Conservation (phyloP, 257 asterid species). For the Ilex asprella region DNA sequence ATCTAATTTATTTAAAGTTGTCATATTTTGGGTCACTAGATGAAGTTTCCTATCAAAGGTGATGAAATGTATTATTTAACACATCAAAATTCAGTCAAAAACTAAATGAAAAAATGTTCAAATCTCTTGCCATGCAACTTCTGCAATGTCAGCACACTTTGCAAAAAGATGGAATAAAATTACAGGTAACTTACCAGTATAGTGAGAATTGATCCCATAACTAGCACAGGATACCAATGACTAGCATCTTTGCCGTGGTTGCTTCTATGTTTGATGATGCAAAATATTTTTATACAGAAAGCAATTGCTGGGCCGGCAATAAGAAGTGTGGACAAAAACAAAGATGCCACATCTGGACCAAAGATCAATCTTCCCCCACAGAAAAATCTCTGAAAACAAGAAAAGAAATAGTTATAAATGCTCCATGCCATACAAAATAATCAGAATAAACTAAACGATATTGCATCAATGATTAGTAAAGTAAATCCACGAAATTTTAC, state of each 20-base stretch:
- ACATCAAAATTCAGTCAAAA: no score
- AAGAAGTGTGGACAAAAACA: slow-evolving; percentile 50
- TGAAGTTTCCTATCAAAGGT: background rate
- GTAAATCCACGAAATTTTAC: background rate
- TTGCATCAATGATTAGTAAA: background rate
- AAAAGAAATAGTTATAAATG: background rate
- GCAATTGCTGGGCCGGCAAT: slow-evolving; percentile 61
- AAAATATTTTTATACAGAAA: slow-evolving; percentile 45
- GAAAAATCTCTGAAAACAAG: slow-evolving; percentile 61
- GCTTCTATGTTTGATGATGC: slow-evolving; percentile 28
- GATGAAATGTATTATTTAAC: no score
- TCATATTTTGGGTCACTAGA: background rate
- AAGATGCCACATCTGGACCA: slow-evolving; percentile 79
- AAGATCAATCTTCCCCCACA: slow-evolving; percentile 88
- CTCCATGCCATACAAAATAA: background rate
- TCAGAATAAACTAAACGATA: background rate
- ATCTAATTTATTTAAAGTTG: background rate
- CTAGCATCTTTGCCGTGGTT: slow-evolving; percentile 30
- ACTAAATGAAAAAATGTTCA: no score
- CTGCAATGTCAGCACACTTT: no score
- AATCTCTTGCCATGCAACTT: no score
- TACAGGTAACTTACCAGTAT: slow-evolving; percentile 43
- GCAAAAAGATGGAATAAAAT: background rate
- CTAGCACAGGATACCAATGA: slow-evolving; percentile 59
- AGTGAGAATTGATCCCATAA: slow-evolving; percentile 49